Evolutionary conservation across 441 rosid species (phyloP).

Genomic region (Rhodomyrtus psidioides): DNA sequence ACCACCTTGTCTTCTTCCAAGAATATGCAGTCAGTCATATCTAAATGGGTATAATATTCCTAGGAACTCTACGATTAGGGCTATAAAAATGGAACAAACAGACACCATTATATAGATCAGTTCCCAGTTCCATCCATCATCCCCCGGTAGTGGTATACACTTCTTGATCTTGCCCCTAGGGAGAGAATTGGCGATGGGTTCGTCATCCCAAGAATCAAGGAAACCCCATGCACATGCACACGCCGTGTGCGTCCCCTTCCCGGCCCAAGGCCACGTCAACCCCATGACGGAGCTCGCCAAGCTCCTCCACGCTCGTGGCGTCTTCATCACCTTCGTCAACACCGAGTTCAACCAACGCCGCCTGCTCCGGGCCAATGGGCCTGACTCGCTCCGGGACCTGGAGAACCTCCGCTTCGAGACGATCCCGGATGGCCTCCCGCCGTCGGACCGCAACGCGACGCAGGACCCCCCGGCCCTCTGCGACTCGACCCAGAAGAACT

Average conservation of each 20-base stretch:
- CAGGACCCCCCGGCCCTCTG: background rate
- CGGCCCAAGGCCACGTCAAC: slow-evolving; percentile 2
- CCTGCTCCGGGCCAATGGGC: background rate
- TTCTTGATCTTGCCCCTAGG: background rate
- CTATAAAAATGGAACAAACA: background rate
- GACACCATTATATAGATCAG: background rate
- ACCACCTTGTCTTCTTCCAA: background rate
- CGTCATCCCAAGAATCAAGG: background rate
- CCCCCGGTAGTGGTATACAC: background rate
- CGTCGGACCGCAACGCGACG: background rate
- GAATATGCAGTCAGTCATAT: background rate
- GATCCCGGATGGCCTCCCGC: background rate
- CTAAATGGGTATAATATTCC: background rate
- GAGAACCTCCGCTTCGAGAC: background rate
- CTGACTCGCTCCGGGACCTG: background rate
- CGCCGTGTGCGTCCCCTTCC: background rate
- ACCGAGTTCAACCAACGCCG: background rate
- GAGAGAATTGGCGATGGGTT: background rate
- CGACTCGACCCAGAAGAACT: background rate
- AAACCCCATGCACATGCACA: background rate
- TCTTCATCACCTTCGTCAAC: background rate
- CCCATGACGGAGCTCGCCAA: background rate
- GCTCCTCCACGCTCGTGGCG: slow-evolving; percentile 1
- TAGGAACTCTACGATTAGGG: background rate
- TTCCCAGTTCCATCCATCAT: background rate